Percentiles rank a stretch among this genome's conserved stretches.
Conservation (phyloP, 1,284 basidiomycete species). For the Cryptococcus hybrid region DNA sequence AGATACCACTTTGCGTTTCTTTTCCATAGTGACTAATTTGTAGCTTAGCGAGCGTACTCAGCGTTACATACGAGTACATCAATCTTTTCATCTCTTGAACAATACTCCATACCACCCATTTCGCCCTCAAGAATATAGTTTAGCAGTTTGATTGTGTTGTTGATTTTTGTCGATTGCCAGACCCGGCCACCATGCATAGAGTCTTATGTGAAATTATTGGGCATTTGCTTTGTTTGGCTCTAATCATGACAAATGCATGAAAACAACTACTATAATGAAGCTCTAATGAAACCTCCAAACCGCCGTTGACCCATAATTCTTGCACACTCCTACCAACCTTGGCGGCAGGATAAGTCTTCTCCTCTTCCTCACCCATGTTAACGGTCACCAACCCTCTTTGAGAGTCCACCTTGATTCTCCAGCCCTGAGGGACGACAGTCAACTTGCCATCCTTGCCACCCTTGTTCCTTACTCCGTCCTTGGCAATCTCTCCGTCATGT, state of each 20-base stretch:
- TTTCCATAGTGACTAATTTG: no score
- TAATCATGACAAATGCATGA: not conserved
- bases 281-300: conserved; percentile 56
- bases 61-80: not conserved
- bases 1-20: no score
- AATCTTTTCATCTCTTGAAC: not conserved
- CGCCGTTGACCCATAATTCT: conserved; percentile 65
- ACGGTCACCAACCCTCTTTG: conserved; percentile 65
- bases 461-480: conserved; percentile 68
- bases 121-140: not conserved
- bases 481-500: conserved; percentile 72
- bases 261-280: conserved; percentile 45
- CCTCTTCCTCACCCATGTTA: conserved; percentile 49
- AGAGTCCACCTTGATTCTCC: conserved; percentile 67
- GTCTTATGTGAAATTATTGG: not conserved
- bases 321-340: conserved; percentile 87
- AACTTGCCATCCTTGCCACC: conserved; percentile 75
- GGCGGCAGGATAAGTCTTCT: conserved; percentile 65
- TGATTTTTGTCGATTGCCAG: not conserved
- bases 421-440: conserved; percentile 67
- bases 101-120: not conserved
- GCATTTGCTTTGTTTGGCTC: not conserved
- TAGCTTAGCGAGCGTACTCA: not conserved
- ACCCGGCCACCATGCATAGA: not conserved
- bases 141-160: not conserved